These are phyloP conservation scores for Aspergillus cejpii DNA, from an alignment of 2,329 filamentous ascomycete genomes.

Conservation along the genomic window DNA sequence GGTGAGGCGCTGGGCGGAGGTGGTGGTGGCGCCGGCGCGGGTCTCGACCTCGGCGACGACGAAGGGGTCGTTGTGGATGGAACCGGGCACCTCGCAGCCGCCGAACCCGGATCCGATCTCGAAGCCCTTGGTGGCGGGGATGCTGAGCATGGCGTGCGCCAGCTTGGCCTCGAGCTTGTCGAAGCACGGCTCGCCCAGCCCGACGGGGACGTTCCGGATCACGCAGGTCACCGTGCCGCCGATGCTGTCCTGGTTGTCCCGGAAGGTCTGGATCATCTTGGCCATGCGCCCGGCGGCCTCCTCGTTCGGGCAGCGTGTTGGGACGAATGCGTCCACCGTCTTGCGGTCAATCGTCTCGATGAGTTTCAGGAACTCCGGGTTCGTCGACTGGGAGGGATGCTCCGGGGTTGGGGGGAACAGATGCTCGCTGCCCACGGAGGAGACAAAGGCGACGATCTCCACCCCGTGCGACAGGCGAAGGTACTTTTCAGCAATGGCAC, in stretches of 20 bases:
- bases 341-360: constrained; percentile 65
- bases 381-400: constrained; percentile 62
- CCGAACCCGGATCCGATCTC: constrained; percentile 91
- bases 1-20: constrained; percentile 53
- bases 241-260: constrained; percentile 77
- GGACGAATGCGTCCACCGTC: constrained; percentile 75
- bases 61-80: constrained; percentile 88
- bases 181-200: constrained; percentile 88
- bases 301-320: constrained; percentile 75
- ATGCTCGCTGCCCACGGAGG: constrained; percentile 72
- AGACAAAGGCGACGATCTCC: constrained; percentile 86
- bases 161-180: constrained; percentile 91
- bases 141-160: constrained; percentile 88
- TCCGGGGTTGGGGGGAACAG: constrained; percentile 66
- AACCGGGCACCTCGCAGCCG: constrained; percentile 78
- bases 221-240: constrained; percentile 94
- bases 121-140: constrained; percentile 92
- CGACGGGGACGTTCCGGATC: constrained; percentile 75
- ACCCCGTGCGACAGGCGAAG: constrained; percentile 71
- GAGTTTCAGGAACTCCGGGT: constrained; percentile 72
- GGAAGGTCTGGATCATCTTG: constrained; percentile 67
- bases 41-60: constrained; percentile 45
- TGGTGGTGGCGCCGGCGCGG: constrained; percentile 11
- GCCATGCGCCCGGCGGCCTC: constrained; percentile 65
- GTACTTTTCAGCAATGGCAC: constrained; percentile 91